These are phyloP conservation scores for Talaromyces sp. DNA, from an alignment of 2,329 filamentous ascomycete genomes.

Conservation along the genomic window DNA sequence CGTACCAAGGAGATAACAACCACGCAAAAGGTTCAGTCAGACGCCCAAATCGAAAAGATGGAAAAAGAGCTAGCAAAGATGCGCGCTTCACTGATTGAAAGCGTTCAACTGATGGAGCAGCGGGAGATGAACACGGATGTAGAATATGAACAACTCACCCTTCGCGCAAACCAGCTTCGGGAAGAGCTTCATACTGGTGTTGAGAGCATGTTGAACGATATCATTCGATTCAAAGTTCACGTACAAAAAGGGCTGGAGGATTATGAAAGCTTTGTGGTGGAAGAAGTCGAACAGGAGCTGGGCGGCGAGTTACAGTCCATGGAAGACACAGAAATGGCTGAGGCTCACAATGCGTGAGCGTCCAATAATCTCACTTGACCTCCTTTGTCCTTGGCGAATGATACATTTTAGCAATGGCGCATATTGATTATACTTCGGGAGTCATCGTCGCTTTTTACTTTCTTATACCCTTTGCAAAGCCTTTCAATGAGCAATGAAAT, in stretches of 20 bases:
- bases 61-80: constrained; percentile 97
- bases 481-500: constrained; percentile 18
- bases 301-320: constrained; percentile 56
- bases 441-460: constrained; percentile 16
- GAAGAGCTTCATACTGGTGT: constrained; percentile 98
- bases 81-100: constrained; percentile 76
- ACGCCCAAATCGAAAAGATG: constrained; percentile 97
- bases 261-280: constrained; percentile 88
- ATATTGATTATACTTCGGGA: constrained; percentile 7
- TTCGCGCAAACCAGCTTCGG: constrained; percentile 76
- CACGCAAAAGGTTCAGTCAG: constrained; percentile 81
- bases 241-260: constrained; percentile 88
- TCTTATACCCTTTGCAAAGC: constrained; percentile 15
- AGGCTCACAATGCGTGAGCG: constrained; percentile 10
- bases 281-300: constrained; percentile 84
- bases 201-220: constrained; percentile 91
- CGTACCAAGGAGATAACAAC: constrained; percentile 84
- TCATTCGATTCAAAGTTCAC: constrained; percentile 98
- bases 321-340: constrained; percentile 28
- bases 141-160: constrained; percentile 89
- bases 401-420: constrained; percentile 8
- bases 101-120: constrained; percentile 87
- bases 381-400: not conserved
- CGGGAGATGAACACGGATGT: constrained; percentile 95
- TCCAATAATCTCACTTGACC: not conserved